Base-by-base conservation (phyloP, 768 basidiomycete genomes). In the Podaxis sp. region DNA sequence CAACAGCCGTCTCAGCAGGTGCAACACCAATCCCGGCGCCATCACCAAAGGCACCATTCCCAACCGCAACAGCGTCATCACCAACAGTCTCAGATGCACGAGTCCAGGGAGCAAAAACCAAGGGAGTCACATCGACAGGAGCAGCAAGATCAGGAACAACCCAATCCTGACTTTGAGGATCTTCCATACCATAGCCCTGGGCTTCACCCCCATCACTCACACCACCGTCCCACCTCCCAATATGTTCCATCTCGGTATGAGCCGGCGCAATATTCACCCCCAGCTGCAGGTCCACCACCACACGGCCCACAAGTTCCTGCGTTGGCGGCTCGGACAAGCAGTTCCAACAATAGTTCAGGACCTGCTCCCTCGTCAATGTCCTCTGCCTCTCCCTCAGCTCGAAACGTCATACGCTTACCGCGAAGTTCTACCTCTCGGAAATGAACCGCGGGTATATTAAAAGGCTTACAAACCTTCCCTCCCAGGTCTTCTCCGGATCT, bases 1-100 rank as follows among this genome's bases (percentile, higher is more conserved):
- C 58, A 52, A 24, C 50, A 29, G 15, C 79, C 77, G 37, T 74
- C 74, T 37, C 70, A 75, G 24, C 68, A 53, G n/a, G 7, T 25
- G 24, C 57, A 58, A 53, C 51, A 62, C 8, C 61, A 55, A 6
- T 25, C 13, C 27, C 60, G 50, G 25, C 38, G 24, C 27, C 59
- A 52, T 41, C 59, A 57, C 29, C 43, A 52, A 24, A 52, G 37
- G 22, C 50, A 53, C 38, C 51, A 43, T 53, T 60, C 59, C 47
- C 57, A 59, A 24, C 57, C 29, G 1, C 57, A 59, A 50, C 33
- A 33, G 24, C 59, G 59, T 8, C 38, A 33, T 22, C 40, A 60
- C 50, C 50, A 60, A 43, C 59, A 53, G 51, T 9, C 50, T 8
- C 57, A 37, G 4, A 27, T 12, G 24, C 41, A 41, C 8, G 55